A percentile compares a stretch with the other conserved stretches of the same genome.
These are phyloP conservation scores for Malassezia nana DNA, from an alignment of 1,284 basidiomycete genomes.

Conservation along the genomic window DNA sequence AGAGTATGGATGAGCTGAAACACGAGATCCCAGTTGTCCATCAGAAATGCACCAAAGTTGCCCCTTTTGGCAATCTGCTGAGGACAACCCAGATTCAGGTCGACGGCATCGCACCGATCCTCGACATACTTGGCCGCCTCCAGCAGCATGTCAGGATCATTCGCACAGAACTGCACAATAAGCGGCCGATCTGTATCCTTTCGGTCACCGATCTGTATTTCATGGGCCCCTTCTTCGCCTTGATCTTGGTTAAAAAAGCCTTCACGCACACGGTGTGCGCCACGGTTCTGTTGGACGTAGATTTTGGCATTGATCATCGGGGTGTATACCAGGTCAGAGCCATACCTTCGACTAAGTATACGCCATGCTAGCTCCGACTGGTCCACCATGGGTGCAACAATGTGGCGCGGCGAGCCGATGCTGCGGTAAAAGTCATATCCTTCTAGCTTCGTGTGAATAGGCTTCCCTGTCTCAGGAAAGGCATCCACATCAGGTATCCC, in stretches of 20 bases:
- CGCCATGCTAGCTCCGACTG: conserved; percentile 85
- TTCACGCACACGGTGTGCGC: conserved; percentile 24
- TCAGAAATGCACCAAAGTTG: conserved; percentile 77
- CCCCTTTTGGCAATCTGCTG: conserved; percentile 86
- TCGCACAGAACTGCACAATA: conserved; percentile 84
- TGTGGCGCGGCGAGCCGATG: conserved; percentile 71
- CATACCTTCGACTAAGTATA: conserved; percentile 73
- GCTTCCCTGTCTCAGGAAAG: conserved; percentile 40
- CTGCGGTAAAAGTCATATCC: conserved; percentile 75
- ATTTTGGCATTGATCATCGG: conserved; percentile 97
- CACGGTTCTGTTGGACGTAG: conserved; percentile 52
- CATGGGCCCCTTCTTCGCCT: conserved; percentile 32
- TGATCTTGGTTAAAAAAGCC: conserved; percentile 25
- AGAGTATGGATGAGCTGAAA: conserved; percentile 38
- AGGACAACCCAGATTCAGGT: conserved; percentile 82
- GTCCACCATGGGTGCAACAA: conserved; percentile 96
- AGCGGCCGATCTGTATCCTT: conserved; percentile 63
- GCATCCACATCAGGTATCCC: conserved; percentile 17
- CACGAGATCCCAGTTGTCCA: conserved; percentile 80
- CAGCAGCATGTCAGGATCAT: conserved; percentile 65
- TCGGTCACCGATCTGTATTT: conserved; percentile 56
- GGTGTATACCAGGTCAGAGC: conserved; percentile 72
- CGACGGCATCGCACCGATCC: conserved; percentile 63
- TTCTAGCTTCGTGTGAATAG: conserved; percentile 54
- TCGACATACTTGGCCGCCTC: conserved; percentile 33